phyloP scores from a whole-genome alignment of 352 stramenopile genomes.

The Globisporangium orthogonon region DNA sequence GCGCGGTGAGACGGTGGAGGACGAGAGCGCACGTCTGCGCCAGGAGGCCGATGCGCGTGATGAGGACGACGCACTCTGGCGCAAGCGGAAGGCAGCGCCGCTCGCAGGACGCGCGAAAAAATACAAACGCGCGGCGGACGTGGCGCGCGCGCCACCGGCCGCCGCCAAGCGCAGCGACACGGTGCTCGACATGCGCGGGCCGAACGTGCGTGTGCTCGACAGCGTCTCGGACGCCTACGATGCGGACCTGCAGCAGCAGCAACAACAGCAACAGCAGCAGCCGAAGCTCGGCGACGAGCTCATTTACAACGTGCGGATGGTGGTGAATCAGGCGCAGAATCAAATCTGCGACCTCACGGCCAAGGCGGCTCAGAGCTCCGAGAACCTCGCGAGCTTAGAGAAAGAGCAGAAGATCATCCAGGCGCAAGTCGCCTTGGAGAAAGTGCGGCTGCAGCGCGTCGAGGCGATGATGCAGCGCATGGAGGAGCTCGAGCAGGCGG shows the following conservation, averaged over 20 bases:
- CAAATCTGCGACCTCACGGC: constrained; percentile 73
- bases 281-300: constrained; percentile 88
- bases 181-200: constrained; percentile 88
- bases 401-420: constrained; percentile 65
- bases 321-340: constrained; percentile 80
- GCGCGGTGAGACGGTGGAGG: constrained; percentile 57
- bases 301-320: constrained; percentile 88
- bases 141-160: constrained; percentile 20
- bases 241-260: constrained; percentile 29
- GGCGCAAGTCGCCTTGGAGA: constrained; percentile 50
- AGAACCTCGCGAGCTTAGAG: constrained; percentile 43
- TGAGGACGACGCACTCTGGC: constrained; percentile 78
- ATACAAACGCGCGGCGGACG: constrained; percentile 63
- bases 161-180: constrained; percentile 40
- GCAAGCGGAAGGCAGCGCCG: constrained; percentile 47
- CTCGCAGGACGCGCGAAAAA: constrained; percentile 17
- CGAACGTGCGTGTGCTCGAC: constrained; percentile 66
- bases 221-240: constrained; percentile 65
- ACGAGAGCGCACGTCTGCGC: constrained; percentile 21
- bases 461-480: constrained; percentile 43
- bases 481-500: constrained; percentile 28
- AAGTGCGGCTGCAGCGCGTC: constrained; percentile 39
- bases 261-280: constrained; percentile 13
- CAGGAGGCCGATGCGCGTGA: constrained; percentile 20
- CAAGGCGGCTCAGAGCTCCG: constrained; percentile 48